A percentile compares a stretch with the other conserved stretches of the same genome.
Evolutionary conservation across 345 rosid species (phyloP).

Genomic region (Rhizophora mangle): DNA sequence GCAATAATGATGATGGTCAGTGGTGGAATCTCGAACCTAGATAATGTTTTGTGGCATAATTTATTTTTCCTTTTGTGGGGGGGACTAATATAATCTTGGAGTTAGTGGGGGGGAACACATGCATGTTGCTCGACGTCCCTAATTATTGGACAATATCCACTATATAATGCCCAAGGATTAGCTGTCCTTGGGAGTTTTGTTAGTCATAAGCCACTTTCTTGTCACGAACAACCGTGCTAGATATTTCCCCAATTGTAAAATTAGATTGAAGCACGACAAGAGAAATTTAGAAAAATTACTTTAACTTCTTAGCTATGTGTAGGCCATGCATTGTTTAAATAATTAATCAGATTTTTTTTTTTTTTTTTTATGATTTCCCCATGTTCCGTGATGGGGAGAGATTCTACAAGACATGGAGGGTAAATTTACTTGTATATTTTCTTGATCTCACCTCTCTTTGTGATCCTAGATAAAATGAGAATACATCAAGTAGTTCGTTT

Average conservation of each 20-base stretch:
- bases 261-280: neutral
- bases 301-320: no score
- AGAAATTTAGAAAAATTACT: no score
- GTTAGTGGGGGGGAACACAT: constrained; percentile 27
- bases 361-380: no score
- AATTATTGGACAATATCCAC: neutral
- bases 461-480: no score
- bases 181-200: neutral
- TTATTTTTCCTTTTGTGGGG: neutral
- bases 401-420: no score
- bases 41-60: neutral
- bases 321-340: no score
- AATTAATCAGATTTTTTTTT: no score
- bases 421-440: no score
- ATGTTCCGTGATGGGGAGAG: no score
- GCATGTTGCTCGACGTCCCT: constrained; percentile 10
- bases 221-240: neutral
- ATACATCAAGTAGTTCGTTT: no score
- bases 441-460: no score
- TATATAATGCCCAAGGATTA: neutral
- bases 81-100: neutral
- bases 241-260: constrained; percentile 9
- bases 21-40: constrained; percentile 29
- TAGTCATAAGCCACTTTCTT: neutral
- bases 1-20: constrained; percentile 19